phyloP scores from a whole-genome alignment of 805 yeast species.

The Candida saitoana region DNA sequence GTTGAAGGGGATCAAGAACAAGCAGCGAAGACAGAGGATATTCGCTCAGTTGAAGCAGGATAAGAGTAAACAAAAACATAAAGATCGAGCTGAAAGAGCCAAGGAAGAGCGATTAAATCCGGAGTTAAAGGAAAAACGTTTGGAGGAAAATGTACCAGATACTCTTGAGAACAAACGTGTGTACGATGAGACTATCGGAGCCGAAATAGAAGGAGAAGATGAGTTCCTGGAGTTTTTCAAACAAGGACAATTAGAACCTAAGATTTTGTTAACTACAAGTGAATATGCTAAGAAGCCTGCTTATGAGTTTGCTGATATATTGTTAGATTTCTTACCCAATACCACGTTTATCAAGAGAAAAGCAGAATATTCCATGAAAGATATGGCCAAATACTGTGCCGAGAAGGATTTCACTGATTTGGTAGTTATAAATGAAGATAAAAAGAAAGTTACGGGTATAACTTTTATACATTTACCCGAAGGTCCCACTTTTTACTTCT shows the following conservation, averaged over 20 bases:
- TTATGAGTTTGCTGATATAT: slow-evolving; percentile 81
- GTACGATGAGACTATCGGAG: slow-evolving; percentile 75
- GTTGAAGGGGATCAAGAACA: slow-evolving; percentile 58
- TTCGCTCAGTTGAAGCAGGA: slow-evolving; percentile 72
- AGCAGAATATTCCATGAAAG: slow-evolving; percentile 80
- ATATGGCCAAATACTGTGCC: slow-evolving; percentile 77
- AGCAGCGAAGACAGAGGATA: slow-evolving; percentile 73
- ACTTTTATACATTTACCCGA: slow-evolving; percentile 91
- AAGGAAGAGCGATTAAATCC: slow-evolving; percentile 83
- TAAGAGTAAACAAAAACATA: slow-evolving; percentile 71
- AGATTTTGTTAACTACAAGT: slow-evolving; percentile 85
- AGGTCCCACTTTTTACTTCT: slow-evolving; percentile 93
- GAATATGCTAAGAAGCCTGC: slow-evolving; percentile 82
- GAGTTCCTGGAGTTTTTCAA: slow-evolving; percentile 60
- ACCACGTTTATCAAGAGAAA: slow-evolving; percentile 84
- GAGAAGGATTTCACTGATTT: slow-evolving; percentile 86
- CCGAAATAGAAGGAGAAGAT: slow-evolving; percentile 58
- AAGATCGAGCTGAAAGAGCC: slow-evolving; percentile 75
- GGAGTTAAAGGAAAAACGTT: slow-evolving; percentile 72
- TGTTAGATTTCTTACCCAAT: slow-evolving; percentile 82
- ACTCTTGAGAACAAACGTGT: slow-evolving; percentile 83
- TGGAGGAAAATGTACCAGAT: slow-evolving; percentile 70
- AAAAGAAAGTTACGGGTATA: slow-evolving; percentile 85
- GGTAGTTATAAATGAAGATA: slow-evolving; percentile 88
- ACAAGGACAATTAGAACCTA: slow-evolving; percentile 54